Evolutionary conservation across 805 yeast species (phyloP).

Genomic region (Wickerhamiella dianesei): DNA sequence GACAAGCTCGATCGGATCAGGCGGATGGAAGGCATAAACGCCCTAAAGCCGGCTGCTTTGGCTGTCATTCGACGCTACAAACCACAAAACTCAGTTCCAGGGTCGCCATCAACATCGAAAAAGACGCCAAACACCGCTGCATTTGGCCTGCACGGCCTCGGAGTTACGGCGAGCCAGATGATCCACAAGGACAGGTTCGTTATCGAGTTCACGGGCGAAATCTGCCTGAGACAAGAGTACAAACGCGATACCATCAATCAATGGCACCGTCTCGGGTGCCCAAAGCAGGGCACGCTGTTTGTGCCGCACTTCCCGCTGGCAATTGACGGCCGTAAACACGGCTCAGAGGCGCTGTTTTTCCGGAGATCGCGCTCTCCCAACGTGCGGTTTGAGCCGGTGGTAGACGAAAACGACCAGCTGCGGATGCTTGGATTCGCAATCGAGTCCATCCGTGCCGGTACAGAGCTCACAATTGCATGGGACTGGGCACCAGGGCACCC

Average conservation of each 20-base stretch:
- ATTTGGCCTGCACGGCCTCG: slow-evolving; percentile 54
- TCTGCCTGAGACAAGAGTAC: slow-evolving; percentile 53
- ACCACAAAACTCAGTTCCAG: no score
- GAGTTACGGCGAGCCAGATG: slow-evolving; percentile 35
- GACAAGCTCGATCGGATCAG: not conserved
- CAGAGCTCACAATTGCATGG: slow-evolving; percentile 73
- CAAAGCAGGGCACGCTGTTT: slow-evolving; percentile 47
- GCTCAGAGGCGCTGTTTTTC: slow-evolving; percentile 61
- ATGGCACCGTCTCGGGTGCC: slow-evolving; percentile 56
- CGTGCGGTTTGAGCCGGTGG: slow-evolving; percentile 42
- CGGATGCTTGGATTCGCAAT: slow-evolving; percentile 46
- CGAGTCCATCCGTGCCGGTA: slow-evolving; percentile 43
- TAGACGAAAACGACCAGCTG: slow-evolving; percentile 27
- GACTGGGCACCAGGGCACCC: slow-evolving; percentile 80
- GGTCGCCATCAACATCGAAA: slow-evolving; percentile 37
- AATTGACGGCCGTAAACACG: slow-evolving; percentile 67
- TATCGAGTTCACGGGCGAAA: slow-evolving; percentile 57
- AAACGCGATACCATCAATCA: slow-evolving; percentile 57
- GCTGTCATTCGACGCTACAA: slow-evolving; percentile 29
- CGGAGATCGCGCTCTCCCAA: slow-evolving; percentile 69
- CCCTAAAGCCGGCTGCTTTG: slow-evolving; percentile 6
- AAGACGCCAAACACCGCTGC: slow-evolving; percentile 23
- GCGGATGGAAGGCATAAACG: not conserved
- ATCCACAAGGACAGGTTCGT: slow-evolving; percentile 39
- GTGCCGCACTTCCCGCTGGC: slow-evolving; percentile 45